Conservation (phyloP, 306 rosid genomes). For the Quercus bicolor region DNA sequence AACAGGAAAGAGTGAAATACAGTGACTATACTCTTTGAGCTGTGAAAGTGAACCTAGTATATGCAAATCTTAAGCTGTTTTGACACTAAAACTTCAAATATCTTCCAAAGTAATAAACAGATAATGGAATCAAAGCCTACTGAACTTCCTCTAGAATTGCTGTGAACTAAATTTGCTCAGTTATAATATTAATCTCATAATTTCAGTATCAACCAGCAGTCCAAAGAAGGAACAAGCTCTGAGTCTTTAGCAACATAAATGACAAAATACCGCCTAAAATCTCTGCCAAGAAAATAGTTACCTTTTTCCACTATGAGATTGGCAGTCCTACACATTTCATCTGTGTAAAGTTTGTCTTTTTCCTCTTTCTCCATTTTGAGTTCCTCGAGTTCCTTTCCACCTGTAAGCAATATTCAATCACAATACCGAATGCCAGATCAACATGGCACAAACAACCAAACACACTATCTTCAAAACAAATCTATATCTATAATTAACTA, state of each 20-base stretch:
- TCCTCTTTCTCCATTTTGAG: slow-evolving; percentile 55
- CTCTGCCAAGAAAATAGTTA: slow-evolving; percentile 20
- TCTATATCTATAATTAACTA: background rate
- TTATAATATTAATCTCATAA: background rate
- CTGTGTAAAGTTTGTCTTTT: slow-evolving; percentile 44
- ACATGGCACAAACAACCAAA: background rate
- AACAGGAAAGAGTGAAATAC: background rate
- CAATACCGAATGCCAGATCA: slow-evolving; percentile 14
- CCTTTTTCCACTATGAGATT: slow-evolving; percentile 68
- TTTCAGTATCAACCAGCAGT: background rate
- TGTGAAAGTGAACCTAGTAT: background rate
- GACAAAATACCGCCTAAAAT: background rate
- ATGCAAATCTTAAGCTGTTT: background rate
- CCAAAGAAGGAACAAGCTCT: background rate
- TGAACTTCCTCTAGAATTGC: background rate
- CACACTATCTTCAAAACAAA: background rate
- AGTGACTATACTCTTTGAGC: background rate
- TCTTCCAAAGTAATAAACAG: background rate
- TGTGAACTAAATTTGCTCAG: background rate
- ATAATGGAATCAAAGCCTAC: background rate
- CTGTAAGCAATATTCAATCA: slow-evolving; percentile 39
- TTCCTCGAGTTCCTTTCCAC: slow-evolving; percentile 59
- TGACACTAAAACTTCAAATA: background rate
- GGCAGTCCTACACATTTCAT: slow-evolving; percentile 51
- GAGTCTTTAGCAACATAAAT: background rate